Evolutionary conservation across 208 protist genomes (phyloP).

Genomic region (Acanthamoeba lenticulata): DNA sequence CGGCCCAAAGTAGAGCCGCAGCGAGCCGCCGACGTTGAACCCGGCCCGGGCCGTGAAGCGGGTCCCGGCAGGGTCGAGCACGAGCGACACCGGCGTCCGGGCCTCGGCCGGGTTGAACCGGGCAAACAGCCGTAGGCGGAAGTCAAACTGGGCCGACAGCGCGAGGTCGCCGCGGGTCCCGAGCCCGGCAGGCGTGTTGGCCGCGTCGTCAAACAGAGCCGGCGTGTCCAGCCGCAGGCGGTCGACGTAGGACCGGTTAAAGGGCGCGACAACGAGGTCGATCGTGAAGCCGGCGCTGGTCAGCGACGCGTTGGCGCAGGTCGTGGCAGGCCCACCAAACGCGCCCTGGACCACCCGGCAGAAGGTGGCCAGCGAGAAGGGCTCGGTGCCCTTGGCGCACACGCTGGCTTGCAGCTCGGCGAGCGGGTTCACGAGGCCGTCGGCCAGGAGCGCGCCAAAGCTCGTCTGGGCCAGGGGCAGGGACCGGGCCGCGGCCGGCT

Average conservation of each 20-base stretch:
- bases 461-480: background rate
- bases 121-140: background rate
- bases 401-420: background rate
- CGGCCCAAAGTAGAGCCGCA: background rate
- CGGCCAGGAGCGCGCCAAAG: slow-evolving; percentile 7
- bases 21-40: background rate
- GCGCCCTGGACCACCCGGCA: background rate
- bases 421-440: background rate
- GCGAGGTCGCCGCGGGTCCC: slow-evolving; percentile 28
- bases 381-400: background rate
- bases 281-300: background rate
- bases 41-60: background rate
- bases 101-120: too few species aligned
- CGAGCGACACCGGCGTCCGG: background rate
- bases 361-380: slow-evolving; percentile 27
- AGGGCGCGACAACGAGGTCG: slow-evolving; percentile 2
- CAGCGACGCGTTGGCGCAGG: slow-evolving; percentile 13
- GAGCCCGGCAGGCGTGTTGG: too few species aligned
- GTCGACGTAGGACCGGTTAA: slow-evolving; percentile 43
- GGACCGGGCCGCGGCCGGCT: background rate
- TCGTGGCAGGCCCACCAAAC: background rate
- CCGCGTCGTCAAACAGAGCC: background rate
- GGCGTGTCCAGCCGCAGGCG: background rate
- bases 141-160: too few species aligned
- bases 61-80: slow-evolving; percentile 25